These are phyloP conservation scores for Sporothrix phasma DNA, from an alignment of 2,329 filamentous ascomycete species.

Conservation along the genomic window DNA sequence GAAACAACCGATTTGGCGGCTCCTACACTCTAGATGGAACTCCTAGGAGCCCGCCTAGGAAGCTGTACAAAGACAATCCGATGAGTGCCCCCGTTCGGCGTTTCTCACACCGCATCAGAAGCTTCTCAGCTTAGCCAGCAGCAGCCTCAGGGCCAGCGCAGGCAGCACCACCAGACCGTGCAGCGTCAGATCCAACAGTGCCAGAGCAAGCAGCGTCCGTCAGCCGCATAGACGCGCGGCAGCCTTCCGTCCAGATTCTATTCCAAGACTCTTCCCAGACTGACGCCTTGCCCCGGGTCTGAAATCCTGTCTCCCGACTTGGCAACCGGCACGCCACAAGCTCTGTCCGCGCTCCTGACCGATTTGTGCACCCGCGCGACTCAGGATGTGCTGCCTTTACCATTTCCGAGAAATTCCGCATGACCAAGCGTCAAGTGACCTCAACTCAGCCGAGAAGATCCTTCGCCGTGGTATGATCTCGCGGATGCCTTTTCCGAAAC, in stretches of 20 bases:
- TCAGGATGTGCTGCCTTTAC: constrained; percentile 21
- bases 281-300: constrained; percentile 18
- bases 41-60: not conserved
- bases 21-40: constrained; percentile 16
- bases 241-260: constrained; percentile 16
- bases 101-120: not conserved
- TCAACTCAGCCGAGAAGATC: constrained; percentile 36
- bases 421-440: constrained; percentile 33
- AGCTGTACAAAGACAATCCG: too few species aligned
- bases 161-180: not conserved
- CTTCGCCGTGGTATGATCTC: constrained; percentile 33
- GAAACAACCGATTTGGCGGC: not conserved
- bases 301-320: constrained; percentile 19
- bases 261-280: constrained; percentile 5
- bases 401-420: constrained; percentile 35
- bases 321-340: not conserved
- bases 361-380: constrained; percentile 41
- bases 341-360: constrained; percentile 31
- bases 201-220: constrained; percentile 7
- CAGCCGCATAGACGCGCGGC: not conserved
- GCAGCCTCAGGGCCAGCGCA: not conserved
- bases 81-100: not conserved
- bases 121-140: not conserved
- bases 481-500: constrained; percentile 35
- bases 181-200: not conserved